Conservation (phyloP, 805 yeast genomes). For the Cyberlindnera mycetangii region DNA sequence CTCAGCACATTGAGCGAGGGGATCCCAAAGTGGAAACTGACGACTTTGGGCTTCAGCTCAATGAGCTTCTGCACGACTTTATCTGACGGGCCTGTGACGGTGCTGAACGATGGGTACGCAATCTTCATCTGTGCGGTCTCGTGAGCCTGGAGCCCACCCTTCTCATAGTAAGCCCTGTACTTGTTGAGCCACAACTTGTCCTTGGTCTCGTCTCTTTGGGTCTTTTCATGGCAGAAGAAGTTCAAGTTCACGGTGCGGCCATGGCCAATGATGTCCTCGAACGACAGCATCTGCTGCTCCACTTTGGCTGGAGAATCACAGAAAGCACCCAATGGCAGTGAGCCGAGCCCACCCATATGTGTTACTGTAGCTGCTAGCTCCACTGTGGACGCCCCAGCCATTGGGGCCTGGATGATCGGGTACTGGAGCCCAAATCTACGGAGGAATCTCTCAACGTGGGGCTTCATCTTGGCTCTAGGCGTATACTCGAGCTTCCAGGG, state of each 20-base stretch:
- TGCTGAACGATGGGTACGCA: constrained; percentile 18
- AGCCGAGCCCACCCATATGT: constrained; percentile 48
- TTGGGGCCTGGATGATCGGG: constrained; percentile 55
- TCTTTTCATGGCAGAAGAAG: constrained; percentile 43
- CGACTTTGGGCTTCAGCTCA: constrained; percentile 38
- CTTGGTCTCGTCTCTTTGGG: constrained; percentile 12
- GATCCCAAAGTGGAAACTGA: constrained; percentile 54
- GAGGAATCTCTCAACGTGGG: constrained; percentile 18
- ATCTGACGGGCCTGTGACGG: constrained; percentile 11
- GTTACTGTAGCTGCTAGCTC: constrained; percentile 42
- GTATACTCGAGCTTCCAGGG: not conserved
- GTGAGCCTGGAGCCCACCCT: constrained; percentile 3
- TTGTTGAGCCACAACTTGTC: constrained; percentile 25
- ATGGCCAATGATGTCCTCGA: constrained; percentile 8
- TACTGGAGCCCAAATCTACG: constrained; percentile 31
- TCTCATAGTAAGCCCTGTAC: constrained; percentile 13
- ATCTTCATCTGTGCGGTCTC: constrained; percentile 1
- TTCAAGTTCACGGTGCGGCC: constrained; percentile 38
- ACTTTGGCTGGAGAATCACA: constrained; percentile 15
- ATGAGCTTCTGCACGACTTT: constrained; percentile 17
- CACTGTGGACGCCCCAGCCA: constrained; percentile 54
- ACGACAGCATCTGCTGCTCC: constrained; percentile 13
- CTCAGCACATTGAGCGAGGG: constrained; percentile 35
- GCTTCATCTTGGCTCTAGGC: constrained; percentile 11
- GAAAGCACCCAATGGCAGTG: constrained; percentile 32